These are phyloP conservation scores for apple (Malus domestica) DNA, from an alignment of 306 rosid species.

Conservation along the genomic window DNA sequence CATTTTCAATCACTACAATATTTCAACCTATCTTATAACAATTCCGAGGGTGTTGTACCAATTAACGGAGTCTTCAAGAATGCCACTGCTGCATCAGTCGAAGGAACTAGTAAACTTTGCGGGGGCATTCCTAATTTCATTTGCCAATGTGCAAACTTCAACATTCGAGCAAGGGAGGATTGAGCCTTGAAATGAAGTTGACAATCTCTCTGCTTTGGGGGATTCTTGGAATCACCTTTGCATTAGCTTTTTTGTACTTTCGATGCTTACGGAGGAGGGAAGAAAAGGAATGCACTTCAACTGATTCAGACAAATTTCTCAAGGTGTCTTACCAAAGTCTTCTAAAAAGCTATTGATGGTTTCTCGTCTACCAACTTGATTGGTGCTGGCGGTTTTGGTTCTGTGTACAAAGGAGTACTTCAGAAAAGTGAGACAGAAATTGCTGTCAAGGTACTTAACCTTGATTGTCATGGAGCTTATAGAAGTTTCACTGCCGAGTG, in stretches of 20 bases:
- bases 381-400: constrained; percentile 2
- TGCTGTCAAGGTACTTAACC: constrained; percentile 36
- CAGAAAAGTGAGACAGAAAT: neutral
- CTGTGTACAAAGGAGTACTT: constrained; percentile 14
- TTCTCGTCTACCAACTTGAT: constrained; percentile 23
- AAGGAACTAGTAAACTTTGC: neutral
- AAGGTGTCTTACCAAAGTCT: neutral
- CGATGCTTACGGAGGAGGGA: neutral
- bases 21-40: neutral
- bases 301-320: neutral
- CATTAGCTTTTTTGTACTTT: neutral
- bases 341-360: neutral
- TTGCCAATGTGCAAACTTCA: neutral
- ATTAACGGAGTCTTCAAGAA: neutral
- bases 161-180: neutral
- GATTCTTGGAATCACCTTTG: neutral
- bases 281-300: neutral
- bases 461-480: constrained; percentile 23
- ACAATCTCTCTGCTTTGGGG: neutral
- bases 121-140: neutral
- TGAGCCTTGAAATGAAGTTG: neutral
- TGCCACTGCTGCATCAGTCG: neutral
- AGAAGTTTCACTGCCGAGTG: constrained; percentile 36
- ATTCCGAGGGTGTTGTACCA: neutral
- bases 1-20: too few relatives aligned